Evolutionary conservation across 2,329 filamentous ascomycete genomes (phyloP).

Genomic region (Diplocarpon rosae): DNA sequence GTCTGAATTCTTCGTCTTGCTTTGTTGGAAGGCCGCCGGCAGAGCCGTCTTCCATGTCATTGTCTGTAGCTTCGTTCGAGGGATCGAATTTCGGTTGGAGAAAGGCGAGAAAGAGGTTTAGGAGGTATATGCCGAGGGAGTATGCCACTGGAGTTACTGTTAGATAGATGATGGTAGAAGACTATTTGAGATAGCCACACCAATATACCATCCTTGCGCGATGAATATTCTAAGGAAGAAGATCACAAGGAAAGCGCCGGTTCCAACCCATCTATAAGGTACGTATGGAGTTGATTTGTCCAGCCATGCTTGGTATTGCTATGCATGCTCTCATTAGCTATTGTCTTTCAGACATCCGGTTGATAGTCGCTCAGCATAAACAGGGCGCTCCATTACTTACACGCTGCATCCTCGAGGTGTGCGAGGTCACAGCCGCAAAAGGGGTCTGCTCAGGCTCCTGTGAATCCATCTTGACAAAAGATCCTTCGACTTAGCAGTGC

Average conservation of each 20-base stretch:
- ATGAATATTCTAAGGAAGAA: constrained; percentile 87
- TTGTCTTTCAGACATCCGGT: background rate
- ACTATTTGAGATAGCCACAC: constrained; percentile 36
- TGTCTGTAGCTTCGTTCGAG: constrained; percentile 80
- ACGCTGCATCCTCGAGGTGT: constrained; percentile 65
- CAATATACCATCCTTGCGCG: constrained; percentile 97
- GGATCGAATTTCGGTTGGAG: constrained; percentile 98
- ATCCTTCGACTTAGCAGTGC: background rate
- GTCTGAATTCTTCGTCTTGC: constrained; percentile 93
- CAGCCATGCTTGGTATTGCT: constrained; percentile 91
- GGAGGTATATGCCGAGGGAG: constrained; percentile 93
- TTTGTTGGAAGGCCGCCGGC: constrained; percentile 79
- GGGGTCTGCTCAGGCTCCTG: constrained; percentile 81
- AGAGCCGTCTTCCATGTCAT: constrained; percentile 89
- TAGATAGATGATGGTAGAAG: background rate
- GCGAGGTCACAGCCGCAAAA: constrained; percentile 79
- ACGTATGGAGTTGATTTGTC: constrained; percentile 89
- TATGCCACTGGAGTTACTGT: constrained; percentile 65
- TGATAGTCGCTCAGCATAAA: background rate
- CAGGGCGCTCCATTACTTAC: constrained; percentile 36
- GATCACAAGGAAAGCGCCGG: constrained; percentile 59
- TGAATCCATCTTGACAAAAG: constrained; percentile 56
- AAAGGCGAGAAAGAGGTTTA: constrained; percentile 98
- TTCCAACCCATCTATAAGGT: constrained; percentile 81
- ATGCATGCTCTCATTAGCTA: constrained; percentile 17